These are phyloP conservation scores for Calonectria hongkongensis DNA, from an alignment of 2,329 filamentous ascomycete species.

Conservation along the genomic window DNA sequence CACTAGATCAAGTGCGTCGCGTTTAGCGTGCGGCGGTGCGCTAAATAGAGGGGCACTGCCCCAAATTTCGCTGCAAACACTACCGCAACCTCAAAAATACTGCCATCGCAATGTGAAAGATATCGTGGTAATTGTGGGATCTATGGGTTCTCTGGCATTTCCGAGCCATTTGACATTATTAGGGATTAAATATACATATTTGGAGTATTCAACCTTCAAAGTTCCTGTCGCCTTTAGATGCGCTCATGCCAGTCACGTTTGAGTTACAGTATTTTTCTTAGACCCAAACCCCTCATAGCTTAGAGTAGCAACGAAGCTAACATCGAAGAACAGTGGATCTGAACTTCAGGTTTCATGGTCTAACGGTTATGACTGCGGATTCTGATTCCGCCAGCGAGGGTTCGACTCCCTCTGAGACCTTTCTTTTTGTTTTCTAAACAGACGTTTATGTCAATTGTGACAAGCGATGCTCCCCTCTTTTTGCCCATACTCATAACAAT, in stretches of 20 bases:
- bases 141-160: not conserved
- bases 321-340: conserved; percentile 29
- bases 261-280: not conserved
- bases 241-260: not conserved
- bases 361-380: conserved; percentile 55
- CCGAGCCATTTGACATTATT: not conserved
- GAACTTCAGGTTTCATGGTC: conserved; percentile 45
- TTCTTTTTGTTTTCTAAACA: conserved; percentile 23
- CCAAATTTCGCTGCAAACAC: not conserved
- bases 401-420: conserved; percentile 54
- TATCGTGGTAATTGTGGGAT: not conserved
- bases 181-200: not conserved
- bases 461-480: not conserved
- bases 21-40: conserved; percentile 21
- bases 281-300: not conserved
- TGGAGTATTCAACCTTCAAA: not conserved
- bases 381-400: conserved; percentile 56
- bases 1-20: conserved; percentile 20
- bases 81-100: not conserved
- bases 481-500: not conserved
- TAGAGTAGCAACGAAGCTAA: not conserved
- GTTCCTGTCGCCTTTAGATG: too few relatives aligned
- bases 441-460: not conserved
- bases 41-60: conserved; percentile 23
- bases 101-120: not conserved